Evolutionary conservation across 164 flowering plant genomes (phyloP).

Genomic region (Kingdonia uniflora): DNA sequence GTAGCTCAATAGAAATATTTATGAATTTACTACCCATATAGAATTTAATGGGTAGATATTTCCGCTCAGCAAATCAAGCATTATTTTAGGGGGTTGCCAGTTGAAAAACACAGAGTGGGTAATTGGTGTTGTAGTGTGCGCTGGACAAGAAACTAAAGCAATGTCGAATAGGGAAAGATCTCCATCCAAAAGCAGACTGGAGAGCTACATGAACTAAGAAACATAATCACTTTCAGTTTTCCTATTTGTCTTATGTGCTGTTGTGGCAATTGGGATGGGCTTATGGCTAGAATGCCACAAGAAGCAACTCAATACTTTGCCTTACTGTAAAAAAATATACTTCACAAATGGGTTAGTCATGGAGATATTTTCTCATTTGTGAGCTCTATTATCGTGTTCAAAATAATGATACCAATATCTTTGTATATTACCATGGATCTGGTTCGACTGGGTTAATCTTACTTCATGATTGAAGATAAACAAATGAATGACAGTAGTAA

Average conservation of each 20-base stretch:
- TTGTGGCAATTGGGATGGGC: constrained; percentile 75
- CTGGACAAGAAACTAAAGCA: constrained; percentile 98
- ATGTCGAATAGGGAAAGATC: constrained; percentile 85
- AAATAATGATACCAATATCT: constrained; percentile 96
- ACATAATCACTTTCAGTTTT: constrained; percentile 79
- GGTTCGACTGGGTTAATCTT: constrained; percentile 85
- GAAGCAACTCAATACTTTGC: constrained; percentile 60
- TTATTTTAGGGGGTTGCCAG: constrained; percentile 89
- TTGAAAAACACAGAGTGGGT: constrained; percentile 83
- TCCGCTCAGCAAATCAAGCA: constrained; percentile 77
- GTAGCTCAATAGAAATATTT: constrained; percentile 85
- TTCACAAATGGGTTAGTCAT: constrained; percentile 41
- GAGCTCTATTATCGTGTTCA: constrained; percentile 85
- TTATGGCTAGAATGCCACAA: constrained; percentile 63
- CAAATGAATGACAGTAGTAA: constrained; percentile 56
- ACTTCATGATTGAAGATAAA: too few relatives aligned
- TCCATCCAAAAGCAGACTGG: constrained; percentile 79
- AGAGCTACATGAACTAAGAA: constrained; percentile 80
- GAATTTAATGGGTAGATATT: constrained; percentile 56
- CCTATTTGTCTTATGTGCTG: constrained; percentile 64
- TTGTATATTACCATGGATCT: constrained; percentile 94
- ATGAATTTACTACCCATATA: constrained; percentile 85
- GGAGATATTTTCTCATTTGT: constrained; percentile 81
- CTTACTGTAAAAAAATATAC: constrained; percentile 61
- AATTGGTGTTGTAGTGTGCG: constrained; percentile 85